Conservation (phyloP, 306 rosid genomes). For the Castanospermum australe region DNA sequence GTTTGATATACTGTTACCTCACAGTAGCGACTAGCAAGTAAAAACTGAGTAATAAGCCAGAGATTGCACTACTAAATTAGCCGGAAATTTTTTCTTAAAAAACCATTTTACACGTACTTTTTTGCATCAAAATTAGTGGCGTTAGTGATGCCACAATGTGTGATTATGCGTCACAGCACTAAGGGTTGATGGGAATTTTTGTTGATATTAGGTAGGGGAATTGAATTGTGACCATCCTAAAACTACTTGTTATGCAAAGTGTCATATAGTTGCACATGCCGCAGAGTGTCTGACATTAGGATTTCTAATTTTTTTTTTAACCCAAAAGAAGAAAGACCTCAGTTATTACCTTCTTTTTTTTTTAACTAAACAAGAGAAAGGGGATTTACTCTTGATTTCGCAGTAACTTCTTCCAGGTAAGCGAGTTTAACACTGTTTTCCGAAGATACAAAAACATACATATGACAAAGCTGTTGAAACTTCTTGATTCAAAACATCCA, state of each 20-base stretch:
- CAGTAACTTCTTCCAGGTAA: not conserved
- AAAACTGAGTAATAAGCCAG: not conserved
- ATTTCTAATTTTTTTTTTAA: not conserved
- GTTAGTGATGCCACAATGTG: not conserved
- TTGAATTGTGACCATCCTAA: not conserved
- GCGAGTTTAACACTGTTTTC: not conserved
- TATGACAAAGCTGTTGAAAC: not conserved
- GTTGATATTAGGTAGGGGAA: conserved; percentile 3
- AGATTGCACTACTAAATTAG: not conserved
- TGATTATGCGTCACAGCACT: not conserved
- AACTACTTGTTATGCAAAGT: not conserved
- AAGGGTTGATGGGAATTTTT: not conserved
- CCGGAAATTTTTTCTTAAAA: not conserved
- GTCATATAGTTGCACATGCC: not conserved
- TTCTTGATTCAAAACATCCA: not conserved
- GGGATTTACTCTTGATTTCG: not conserved
- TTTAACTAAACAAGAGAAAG: not conserved
- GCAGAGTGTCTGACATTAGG: conserved; percentile 6
- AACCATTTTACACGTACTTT: not conserved
- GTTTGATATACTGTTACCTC: conserved; percentile 27
- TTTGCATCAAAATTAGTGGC: not conserved
- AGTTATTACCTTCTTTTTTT: not conserved
- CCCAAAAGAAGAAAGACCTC: not conserved
- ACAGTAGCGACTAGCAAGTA: conserved; percentile 16
- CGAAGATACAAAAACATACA: too few species aligned